Evolutionary conservation across 805 yeast species (phyloP), one percentile per base, ranked within the genome.

Genomic region (Teunomyces cretensis): DNA sequence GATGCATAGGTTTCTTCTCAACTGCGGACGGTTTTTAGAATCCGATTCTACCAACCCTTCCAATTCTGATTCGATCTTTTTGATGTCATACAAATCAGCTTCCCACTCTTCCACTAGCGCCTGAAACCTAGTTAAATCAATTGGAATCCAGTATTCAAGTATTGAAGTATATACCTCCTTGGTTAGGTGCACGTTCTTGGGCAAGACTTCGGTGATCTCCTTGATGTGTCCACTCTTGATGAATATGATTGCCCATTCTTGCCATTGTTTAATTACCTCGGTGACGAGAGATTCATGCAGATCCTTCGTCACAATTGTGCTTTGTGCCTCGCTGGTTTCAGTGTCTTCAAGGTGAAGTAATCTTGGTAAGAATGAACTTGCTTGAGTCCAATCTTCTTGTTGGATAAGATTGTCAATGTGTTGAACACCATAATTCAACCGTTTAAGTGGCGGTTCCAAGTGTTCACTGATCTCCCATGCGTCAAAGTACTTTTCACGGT

Each of bases 381-480:
- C 85, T 15, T 67, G 69, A 0, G 53, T 55, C 92, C 92, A 87
- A 1, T 75, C 55, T 9, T 72, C 72, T 1, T 59, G 53, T 14
- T 68, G 58, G 1, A 80, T 53, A 22, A 75, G 70, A 2, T 53
- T 44, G 33, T 80, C 75, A 13, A 79, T 69, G 60, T 81, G 81
- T 37, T 73, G 71, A 6, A 80, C 55, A 2, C 96, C 97, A 30
- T 81, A 71, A 31, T 73, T 67, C 9, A 84, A 61, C 41, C 92
- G 64, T 48, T 80, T 79, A 3, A 58, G 47, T 9, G 74, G 70
- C 8, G 72, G 62, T 1, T 84, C 68, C 50, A 87, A 67, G 51
- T 76, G 78, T 40, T 74, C 79, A 46, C 94, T 78, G 57, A 88
- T 80, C 33, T 75, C 74, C 96, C 96, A 92, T 0, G 97, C 97